Percentiles rank a stretch among this genome's conserved stretches.
Conservation (phyloP, 2,329 filamentous ascomycete genomes). For the Blastomyces emzantsi region DNA sequence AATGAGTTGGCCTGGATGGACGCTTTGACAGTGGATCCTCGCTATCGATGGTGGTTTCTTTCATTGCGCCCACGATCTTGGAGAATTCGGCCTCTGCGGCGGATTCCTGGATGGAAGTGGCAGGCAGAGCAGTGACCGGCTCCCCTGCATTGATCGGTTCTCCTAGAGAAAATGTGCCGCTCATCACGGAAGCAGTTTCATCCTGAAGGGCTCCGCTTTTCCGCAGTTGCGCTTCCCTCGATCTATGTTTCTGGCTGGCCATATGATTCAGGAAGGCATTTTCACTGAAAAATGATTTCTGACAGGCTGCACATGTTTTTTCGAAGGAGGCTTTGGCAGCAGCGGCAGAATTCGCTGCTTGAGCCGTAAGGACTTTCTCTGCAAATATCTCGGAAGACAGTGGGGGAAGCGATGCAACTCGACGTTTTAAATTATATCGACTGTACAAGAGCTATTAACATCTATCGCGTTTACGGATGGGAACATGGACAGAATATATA, state of each 20-base stretch:
- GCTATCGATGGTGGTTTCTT: slow-evolving; percentile 51
- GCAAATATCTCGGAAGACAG: slow-evolving; percentile 93
- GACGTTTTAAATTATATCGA: slow-evolving; percentile 88
- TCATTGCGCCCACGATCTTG: slow-evolving; percentile 67
- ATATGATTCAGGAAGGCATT: slow-evolving; percentile 93
- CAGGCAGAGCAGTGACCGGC: slow-evolving; percentile 12
- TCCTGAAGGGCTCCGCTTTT: slow-evolving; percentile 45
- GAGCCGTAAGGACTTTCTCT: slow-evolving; percentile 88
- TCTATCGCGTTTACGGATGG: neutral
- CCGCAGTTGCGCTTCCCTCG: slow-evolving; percentile 49
- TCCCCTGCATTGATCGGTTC: slow-evolving; percentile 52
- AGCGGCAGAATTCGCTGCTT: slow-evolving; percentile 72
- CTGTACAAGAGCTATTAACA: slow-evolving; percentile 37
- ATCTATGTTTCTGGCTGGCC: slow-evolving; percentile 80
- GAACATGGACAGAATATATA: slow-evolving; percentile 4
- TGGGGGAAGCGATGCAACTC: slow-evolving; percentile 48
- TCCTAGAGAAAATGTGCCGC: slow-evolving; percentile 74
- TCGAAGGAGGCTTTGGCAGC: slow-evolving; percentile 85
- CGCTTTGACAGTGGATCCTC: slow-evolving; percentile 38
- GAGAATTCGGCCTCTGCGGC: slow-evolving; percentile 60
- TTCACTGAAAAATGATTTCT: slow-evolving; percentile 92
- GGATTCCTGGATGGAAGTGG: slow-evolving; percentile 33
- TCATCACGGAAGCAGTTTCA: slow-evolving; percentile 72
- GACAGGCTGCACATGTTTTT: slow-evolving; percentile 69
- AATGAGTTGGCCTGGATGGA: slow-evolving; percentile 35